Base-by-base conservation (phyloP, 2,329 filamentous ascomycete genomes). In the Aureobasidium zeae region DNA sequence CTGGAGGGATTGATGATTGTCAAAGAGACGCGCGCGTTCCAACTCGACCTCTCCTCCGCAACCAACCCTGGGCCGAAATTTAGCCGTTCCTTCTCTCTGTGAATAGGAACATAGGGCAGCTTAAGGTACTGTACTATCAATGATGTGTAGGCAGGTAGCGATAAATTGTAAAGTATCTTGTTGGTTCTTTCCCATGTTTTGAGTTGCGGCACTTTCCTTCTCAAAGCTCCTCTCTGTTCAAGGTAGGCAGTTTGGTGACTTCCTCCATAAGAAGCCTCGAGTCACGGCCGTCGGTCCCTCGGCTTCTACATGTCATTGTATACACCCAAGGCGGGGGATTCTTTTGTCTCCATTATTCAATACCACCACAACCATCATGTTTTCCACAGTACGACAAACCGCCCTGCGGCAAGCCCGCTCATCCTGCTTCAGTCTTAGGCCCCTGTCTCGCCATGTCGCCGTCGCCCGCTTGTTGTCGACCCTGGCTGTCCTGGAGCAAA, bases 401-500 rank as follows among this genome's bases (percentile, higher is more conserved):
- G 48, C 45, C 25, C 32, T 52, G 28, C 48, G 50, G 41, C 50
- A 50, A 31, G 48, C 50, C 8, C 46, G 50, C 21, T 51, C 52
- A 20, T 55, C 52, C 33, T 57, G 56, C 34, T 55, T 63, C n/a
- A 53, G 57, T 45, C 55, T 56, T 44, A 50, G 52, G 19, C 66
- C 62, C 58, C 67, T 61, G 45, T 62, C 66, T 51, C 66, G 67
- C 52, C 63, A 67, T 57, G 77, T 77, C 46, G 71, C 74, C 49
- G 66, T 82, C 51, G 72, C 73, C 55, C 76, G 83, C 55, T 70
- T 94, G 49, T 73, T 93, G 47, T 95, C 88, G 38, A 91, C 88
- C 25, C 76, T 98, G 45, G 89, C 89, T 33, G 71, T 98, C 43
- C 77, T 98, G 49, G 91, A 98, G 68, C 91, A 96, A 67, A 79